Evolutionary conservation across 2,329 filamentous ascomycete species (phyloP), one percentile per base, ranked within the genome.

Genomic region (Neonectria ditissima): DNA sequence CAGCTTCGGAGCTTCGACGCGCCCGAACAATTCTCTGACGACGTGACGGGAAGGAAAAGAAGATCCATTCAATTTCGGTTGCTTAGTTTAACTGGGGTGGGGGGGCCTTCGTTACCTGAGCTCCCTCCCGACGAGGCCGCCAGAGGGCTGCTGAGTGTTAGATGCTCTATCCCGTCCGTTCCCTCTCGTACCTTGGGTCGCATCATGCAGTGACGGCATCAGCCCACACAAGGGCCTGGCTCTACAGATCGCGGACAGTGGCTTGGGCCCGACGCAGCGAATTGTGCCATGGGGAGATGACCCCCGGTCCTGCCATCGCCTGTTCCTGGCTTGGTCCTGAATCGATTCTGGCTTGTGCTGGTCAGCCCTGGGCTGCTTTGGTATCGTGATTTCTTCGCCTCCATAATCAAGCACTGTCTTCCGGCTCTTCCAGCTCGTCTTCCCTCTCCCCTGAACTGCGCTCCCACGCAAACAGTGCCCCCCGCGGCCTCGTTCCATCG

Each of bases 401-500:
- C 22, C 43, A 24, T 53, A 22, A 26, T 44, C 45, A 22, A 26
- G 51, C 45, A 22, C 32, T 34, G 20, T 37, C 37, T 48, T 47
- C 34, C 64, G 57, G 14, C 30, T 54, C 32, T 26, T 37, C 55
- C 53, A 41, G 22, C 24, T 24, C 34, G 4, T 5, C 8, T 41
- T 10, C 37, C 52, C 62, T 6, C 24, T 26, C 24, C 24, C 57
- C 50, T 53, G 56, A 71, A 37, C 14, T 39, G 63, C 68, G 57
- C 63, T 65, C 59, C 37, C 58, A 61, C 34, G 34, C 16, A n/a
- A n/a, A 37, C 62, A 45, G 68, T 58, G 61, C 68, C 65, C 66
- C 43, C 44, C 55, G 62, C 48, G 60, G 57, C 58, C 66, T 73
- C 70, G 69, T 66, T 57, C 63, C 70, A 73, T 66, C 14, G 59